phyloP scores from a whole-genome alignment of 306 rosid genomes.

The Myrica gale region DNA sequence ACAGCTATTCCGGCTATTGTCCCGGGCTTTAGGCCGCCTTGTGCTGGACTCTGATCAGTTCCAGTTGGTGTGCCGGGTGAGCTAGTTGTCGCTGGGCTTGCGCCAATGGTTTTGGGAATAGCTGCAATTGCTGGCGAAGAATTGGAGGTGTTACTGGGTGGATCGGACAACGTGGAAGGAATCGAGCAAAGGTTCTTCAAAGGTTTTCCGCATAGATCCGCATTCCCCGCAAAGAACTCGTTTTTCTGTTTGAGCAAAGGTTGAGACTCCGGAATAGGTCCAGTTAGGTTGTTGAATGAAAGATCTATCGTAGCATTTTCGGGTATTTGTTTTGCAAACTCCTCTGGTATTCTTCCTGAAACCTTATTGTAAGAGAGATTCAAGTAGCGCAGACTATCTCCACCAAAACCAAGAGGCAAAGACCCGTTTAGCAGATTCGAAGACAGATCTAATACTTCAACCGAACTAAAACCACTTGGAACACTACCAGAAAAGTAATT shows the following conservation, averaged over 20 bases:
- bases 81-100: slow-evolving; percentile 42
- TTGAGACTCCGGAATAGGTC: slow-evolving; percentile 57
- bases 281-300: slow-evolving; percentile 79
- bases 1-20: slow-evolving; percentile 69
- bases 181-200: slow-evolving; percentile 62
- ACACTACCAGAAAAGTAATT: slow-evolving; percentile 68
- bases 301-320: slow-evolving; percentile 66
- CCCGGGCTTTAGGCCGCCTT: slow-evolving; percentile 58
- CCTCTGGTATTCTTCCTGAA: slow-evolving; percentile 58
- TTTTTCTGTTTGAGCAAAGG: slow-evolving; percentile 56
- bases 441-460: slow-evolving; percentile 77
- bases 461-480: slow-evolving; percentile 46
- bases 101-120: slow-evolving; percentile 68
- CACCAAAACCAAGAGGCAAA: slow-evolving; percentile 57
- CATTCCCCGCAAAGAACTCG: slow-evolving; percentile 59
- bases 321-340: slow-evolving; percentile 47
- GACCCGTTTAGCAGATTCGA: slow-evolving; percentile 76
- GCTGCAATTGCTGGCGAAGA: slow-evolving; percentile 90
- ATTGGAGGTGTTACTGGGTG: slow-evolving; percentile 45
- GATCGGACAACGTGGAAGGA: slow-evolving; percentile 64
- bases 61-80: slow-evolving; percentile 25
- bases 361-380: slow-evolving; percentile 83
- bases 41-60: slow-evolving; percentile 31
- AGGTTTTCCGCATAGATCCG: slow-evolving; percentile 82
- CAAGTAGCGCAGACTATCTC: slow-evolving; percentile 53